Evolutionary conservation across 495 filamentous ascomycete species (phyloP), one percentile per base, ranked within the genome.

Genomic region (Aspergillus homomorphus): DNA sequence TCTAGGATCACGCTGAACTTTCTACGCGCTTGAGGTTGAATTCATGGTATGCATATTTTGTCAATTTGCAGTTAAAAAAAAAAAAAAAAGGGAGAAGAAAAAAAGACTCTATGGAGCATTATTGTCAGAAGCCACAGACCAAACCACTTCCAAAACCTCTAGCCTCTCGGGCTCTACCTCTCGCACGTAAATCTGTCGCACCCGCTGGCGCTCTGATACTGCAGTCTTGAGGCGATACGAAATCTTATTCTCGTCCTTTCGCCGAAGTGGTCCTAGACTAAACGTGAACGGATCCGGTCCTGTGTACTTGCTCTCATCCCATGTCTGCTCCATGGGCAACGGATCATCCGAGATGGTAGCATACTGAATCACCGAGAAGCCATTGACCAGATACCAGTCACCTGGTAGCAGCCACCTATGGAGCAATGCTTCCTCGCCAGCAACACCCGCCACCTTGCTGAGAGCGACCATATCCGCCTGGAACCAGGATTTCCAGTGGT

Each of bases 401-500:
- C 60, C 63, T 2, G 60, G 67, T 51, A 86, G 84, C 15, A 70
- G 69, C 71, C 80, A 87, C 26, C 81, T 74, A 59, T 81, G 81
- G 20, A 86, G 70, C 26, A 85, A 72, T 57, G 81, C 85, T 26
- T 67, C 68, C 26, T 82, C 78, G 20, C 82, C 83, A 62, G 82
- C 86, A 10, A 81, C 67, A 30, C 76, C 72, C 12, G 81, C 69
- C 8, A 84, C 73, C 48, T 78, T 73, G 24, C 73, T 69, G 26
- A 78, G 72, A 18, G 74, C 73, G n/a, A 76, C 69, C 68, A 85
- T 76, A 53, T 78, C 71, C 26, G 76, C 71, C 22, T 80, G 70
- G 74, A 82, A 82, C 76, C 77, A 80, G 1, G 75, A 79, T 50
- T 82, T 81, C 77, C 80, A 86, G 66, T 85, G 82, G 66, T 86